Evolutionary conservation across 441 rosid species (phyloP).

Genomic region (Hypseocharis bilobata): DNA sequence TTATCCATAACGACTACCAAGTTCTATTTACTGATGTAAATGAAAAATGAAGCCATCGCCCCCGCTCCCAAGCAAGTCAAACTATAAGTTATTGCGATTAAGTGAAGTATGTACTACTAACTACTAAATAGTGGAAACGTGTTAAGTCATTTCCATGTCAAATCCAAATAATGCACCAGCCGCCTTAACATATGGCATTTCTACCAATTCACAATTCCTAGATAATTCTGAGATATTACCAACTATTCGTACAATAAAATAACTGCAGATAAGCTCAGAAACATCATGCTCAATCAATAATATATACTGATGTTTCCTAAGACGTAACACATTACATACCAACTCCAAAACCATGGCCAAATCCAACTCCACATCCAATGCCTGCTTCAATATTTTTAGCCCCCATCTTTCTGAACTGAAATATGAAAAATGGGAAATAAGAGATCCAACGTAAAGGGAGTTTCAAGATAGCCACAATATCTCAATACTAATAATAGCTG

Average conservation of each 20-base stretch:
- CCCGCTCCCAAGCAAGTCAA: too few relatives aligned
- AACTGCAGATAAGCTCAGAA: neutral
- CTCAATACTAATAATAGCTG: neutral
- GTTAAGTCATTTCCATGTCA: too few relatives aligned
- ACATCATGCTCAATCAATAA: neutral
- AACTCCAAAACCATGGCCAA: conserved; percentile 88
- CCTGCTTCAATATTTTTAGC: conserved; percentile 68
- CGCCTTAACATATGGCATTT: too few relatives aligned
- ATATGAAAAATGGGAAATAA: conserved; percentile 14
- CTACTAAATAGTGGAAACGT: too few relatives aligned
- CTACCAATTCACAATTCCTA: too few relatives aligned
- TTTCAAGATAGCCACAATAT: neutral
- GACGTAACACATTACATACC: conserved; percentile 39
- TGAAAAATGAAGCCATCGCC: too few relatives aligned
- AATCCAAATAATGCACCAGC: too few relatives aligned
- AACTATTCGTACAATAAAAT: neutral
- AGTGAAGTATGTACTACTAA: too few relatives aligned
- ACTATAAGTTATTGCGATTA: too few relatives aligned
- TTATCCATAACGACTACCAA: too few relatives aligned
- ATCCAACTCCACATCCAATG: conserved; percentile 83
- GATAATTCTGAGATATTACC: too few relatives aligned
- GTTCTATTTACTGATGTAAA: too few relatives aligned
- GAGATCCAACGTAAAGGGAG: neutral
- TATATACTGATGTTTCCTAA: neutral
- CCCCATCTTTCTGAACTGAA: conserved; percentile 66